Conservation (phyloP, 2,329 filamentous ascomycete species). For the Fusarium poae region DNA sequence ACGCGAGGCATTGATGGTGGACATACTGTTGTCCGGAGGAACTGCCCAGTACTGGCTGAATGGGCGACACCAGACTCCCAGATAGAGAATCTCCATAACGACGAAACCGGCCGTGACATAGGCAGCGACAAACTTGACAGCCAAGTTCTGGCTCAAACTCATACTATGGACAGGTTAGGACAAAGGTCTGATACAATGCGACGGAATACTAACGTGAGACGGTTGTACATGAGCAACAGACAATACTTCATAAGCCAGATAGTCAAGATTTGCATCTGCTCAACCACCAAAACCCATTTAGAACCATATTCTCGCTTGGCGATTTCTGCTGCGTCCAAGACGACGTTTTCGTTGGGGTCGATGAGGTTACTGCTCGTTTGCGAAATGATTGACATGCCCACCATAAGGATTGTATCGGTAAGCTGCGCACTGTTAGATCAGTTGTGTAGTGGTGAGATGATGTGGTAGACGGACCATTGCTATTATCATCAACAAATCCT, state of each 20-base stretch:
- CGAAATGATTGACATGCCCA: slow-evolving; percentile 67
- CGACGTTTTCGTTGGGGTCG: slow-evolving; percentile 58
- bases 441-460: not conserved
- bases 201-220: slow-evolving; percentile 61
- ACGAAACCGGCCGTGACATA: slow-evolving; percentile 64
- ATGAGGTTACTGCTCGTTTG: slow-evolving; percentile 72
- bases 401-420: slow-evolving; percentile 67
- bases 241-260: slow-evolving; percentile 70
- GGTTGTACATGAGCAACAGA: slow-evolving; percentile 68
- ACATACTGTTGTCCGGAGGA: slow-evolving; percentile 62
- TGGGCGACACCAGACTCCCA: slow-evolving; percentile 67
- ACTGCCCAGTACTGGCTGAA: slow-evolving; percentile 70
- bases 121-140: slow-evolving; percentile 62
- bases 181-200: no score
- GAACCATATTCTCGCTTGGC: slow-evolving; percentile 63
- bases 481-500: slow-evolving; percentile 69
- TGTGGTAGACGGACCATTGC: slow-evolving; percentile 59
- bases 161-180: slow-evolving; percentile 51
- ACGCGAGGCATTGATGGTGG: not conserved
- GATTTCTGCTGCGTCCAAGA: slow-evolving; percentile 61
- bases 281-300: slow-evolving; percentile 72
- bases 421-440: slow-evolving; percentile 45
- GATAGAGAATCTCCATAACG: slow-evolving; percentile 63
- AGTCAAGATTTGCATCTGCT: slow-evolving; percentile 71
- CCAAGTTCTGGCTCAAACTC: slow-evolving; percentile 61